phyloP scores from a whole-genome alignment of 1,284 basidiomycete species.

The Coniferiporia weirii region DNA sequence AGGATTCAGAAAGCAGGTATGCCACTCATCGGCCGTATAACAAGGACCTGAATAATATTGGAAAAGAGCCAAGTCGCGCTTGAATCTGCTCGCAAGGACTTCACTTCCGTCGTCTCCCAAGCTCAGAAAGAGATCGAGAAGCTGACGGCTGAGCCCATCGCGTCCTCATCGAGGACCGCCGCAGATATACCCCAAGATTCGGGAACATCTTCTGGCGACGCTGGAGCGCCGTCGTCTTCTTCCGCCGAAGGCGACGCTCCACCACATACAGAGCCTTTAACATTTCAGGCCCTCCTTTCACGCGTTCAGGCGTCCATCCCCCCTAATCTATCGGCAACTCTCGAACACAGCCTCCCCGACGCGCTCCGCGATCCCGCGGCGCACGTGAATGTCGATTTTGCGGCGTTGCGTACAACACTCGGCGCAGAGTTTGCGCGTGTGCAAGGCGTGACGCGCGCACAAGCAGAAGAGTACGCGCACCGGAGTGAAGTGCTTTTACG shows the following conservation, averaged over 20 bases:
- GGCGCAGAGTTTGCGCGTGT: constrained; percentile 68
- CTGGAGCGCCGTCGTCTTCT: constrained; percentile 22
- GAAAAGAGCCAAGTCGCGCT: constrained; percentile 70
- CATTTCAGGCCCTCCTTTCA: constrained; percentile 52
- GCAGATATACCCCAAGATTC: constrained; percentile 18
- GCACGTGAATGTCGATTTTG: constrained; percentile 55
- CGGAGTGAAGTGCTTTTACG: constrained; percentile 72
- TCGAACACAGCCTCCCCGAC: constrained; percentile 64
- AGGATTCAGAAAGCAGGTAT: constrained; percentile 80
- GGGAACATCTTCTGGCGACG: constrained; percentile 18
- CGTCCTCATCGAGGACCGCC: constrained; percentile 25
- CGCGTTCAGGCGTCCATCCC: constrained; percentile 68
- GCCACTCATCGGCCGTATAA: constrained; percentile 23
- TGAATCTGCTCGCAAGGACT: constrained; percentile 70
- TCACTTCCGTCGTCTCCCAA: constrained; percentile 72
- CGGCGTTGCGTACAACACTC: constrained; percentile 59
- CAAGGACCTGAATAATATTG: constrained; percentile 2
- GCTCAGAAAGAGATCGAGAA: constrained; percentile 78
- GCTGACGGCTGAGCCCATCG: constrained; percentile 39
- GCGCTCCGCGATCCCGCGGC: constrained; percentile 53
- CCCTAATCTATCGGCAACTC: constrained; percentile 62
- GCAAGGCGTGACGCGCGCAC: constrained; percentile 64
- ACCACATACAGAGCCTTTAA: constrained; percentile 24
- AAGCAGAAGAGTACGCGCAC: constrained; percentile 80
- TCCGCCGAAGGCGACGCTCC: neutral